A percentile compares a stretch with the other conserved stretches of the same genome.
Evolutionary conservation across 148 eudicot genomes (phyloP).

Genomic region (Beta vulgaris): DNA sequence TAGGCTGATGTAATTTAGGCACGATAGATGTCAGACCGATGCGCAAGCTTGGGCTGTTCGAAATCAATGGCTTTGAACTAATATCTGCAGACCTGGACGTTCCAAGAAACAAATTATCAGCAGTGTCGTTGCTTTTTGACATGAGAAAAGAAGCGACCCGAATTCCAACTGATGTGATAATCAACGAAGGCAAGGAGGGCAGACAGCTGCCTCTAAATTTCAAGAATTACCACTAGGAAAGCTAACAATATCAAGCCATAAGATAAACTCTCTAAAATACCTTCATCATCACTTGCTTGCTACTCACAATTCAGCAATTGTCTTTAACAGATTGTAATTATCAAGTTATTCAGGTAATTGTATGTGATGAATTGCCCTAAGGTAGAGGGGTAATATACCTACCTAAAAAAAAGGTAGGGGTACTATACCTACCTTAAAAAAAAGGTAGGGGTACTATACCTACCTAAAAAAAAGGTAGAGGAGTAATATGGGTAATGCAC

Average conservation of each 20-base stretch:
- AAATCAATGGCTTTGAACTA: constrained; percentile 34
- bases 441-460: too few species aligned
- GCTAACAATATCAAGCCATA: not conserved
- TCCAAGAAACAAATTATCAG: constrained; percentile 7
- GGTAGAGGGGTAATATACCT: too few species aligned
- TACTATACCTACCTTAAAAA: too few species aligned
- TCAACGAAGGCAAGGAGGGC: not conserved
- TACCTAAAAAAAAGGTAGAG: too few species aligned
- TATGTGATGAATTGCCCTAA: too few species aligned
- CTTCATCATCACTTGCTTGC: not conserved
- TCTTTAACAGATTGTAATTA: not conserved
- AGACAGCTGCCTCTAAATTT: not conserved
- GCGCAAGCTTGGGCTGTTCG: constrained; percentile 24
- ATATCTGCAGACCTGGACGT: constrained; percentile 35
- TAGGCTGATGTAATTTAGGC: constrained; percentile 36
- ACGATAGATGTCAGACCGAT: constrained; percentile 39
- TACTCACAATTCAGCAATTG: not conserved
- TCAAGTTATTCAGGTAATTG: not conserved
- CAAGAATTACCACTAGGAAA: not conserved
- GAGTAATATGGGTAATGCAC: too few species aligned
- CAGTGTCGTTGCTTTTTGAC: not conserved
- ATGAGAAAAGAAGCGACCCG: not conserved
- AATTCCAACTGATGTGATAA: not conserved
- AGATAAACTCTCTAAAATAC: not conserved
- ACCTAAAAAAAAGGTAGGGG: too few species aligned